These are phyloP conservation scores for Diplodia mutila DNA, from an alignment of 2,329 filamentous ascomycete species.

Conservation along the genomic window DNA sequence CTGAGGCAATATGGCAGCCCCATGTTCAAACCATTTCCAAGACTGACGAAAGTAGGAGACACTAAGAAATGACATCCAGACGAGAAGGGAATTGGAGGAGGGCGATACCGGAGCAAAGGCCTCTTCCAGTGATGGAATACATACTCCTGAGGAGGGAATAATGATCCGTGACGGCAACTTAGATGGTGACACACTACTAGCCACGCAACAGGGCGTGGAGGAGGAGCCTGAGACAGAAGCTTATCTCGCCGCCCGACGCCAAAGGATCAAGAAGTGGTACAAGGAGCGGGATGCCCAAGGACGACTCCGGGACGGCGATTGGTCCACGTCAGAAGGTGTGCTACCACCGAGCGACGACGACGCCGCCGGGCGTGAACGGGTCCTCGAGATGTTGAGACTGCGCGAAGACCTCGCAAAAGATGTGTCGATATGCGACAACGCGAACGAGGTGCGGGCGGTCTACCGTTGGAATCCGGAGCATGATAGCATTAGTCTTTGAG, in stretches of 20 bases:
- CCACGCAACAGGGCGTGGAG: neutral
- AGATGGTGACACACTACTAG: neutral
- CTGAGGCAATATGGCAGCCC: neutral
- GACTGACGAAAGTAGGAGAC: neutral
- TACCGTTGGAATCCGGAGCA: constrained; percentile 16
- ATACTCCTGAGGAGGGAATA: neutral
- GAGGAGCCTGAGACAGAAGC: neutral
- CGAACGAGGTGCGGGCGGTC: constrained; percentile 2
- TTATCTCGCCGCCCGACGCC: neutral
- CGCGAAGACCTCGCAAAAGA: constrained; percentile 15
- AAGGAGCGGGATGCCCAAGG: neutral
- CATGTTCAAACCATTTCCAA: neutral
- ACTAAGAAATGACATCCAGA: neutral
- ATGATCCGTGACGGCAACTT: neutral
- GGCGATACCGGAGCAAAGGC: neutral
- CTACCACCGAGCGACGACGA: neutral
- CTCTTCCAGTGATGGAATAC: neutral
- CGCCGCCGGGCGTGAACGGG: neutral
- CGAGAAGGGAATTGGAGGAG: neutral
- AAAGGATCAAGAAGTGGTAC: constrained; percentile 8
- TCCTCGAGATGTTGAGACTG: constrained; percentile 1
- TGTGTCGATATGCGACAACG: constrained; percentile 15
- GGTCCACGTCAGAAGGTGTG: neutral
- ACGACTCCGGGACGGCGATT: neutral
- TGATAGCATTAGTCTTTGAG: neutral